Evolutionary conservation across 257 asterid species (phyloP), one percentile per base, ranked within the genome.

Genomic region (Pogostemon cablin): DNA sequence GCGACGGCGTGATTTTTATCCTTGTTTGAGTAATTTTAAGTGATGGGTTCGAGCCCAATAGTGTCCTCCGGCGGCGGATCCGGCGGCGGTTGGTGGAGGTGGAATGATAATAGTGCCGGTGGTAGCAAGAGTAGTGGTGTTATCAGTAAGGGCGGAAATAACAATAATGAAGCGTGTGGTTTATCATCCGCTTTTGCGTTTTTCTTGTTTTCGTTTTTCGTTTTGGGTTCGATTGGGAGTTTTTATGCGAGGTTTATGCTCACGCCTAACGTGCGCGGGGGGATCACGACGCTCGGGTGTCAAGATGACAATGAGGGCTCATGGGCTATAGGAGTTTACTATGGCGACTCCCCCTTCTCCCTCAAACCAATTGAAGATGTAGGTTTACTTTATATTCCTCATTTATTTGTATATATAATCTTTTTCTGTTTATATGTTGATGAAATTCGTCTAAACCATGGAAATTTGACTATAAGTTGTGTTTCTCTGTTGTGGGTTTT

Each of bases 361-460:
- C 99, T 95, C 70, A 86, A 84, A 74, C 98, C 99, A 76, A 84
- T 95, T 74, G 99, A 95, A 88, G 86, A 78, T 78, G 99, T 95
- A 77, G 65, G 90, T 43, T 63, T 34, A 0, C 10, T 50, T 12
- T 9, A 10, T 2, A 2, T n/a, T 39, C 9, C 4, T n/a, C 0
- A 37, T 38, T 53, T 54, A n/a, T 5, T 8, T 3, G 3, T 25
- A 25, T 25, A 25, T 25, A 25, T 25, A 10, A 7, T 67, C 68
- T n/a, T 63, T 71, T 60, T 25, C 37, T 65, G 35, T 46, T 0
- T 72, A 8, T n/a, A 38, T 60, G 69, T 65, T 20, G 9, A 3
- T 53, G 44, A 32, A 50, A 53, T 42, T 52, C 49, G 9, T 43
- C 52, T 41, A 1, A 12, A 47, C 32, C 25, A 10, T 3, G 4